Percentiles rank a stretch among this genome's conserved stretches.
phyloP scores from a whole-genome alignment of 176 grass and related monocot genomes.

The Bothriochloa decipiens region DNA sequence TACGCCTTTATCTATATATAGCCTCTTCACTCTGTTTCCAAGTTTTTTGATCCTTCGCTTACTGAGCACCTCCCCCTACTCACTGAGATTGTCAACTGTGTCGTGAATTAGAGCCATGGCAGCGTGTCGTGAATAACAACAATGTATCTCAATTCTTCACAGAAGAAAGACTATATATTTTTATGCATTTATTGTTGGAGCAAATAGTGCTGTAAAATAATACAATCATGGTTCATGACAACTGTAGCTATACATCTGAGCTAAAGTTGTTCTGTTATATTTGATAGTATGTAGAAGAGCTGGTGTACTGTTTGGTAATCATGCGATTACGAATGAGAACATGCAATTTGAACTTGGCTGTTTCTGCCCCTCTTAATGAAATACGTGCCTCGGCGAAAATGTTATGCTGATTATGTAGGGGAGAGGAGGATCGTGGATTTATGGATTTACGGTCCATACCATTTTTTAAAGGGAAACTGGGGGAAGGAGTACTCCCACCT shows the following conservation, averaged over 20 bases:
- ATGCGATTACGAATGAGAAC: no score
- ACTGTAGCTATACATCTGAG: not conserved
- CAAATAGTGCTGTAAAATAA: not conserved
- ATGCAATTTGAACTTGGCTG: no score
- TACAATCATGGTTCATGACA: not conserved
- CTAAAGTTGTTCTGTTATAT: not conserved
- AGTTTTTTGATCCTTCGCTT: conserved; percentile 36
- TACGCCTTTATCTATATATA: conserved; percentile 40
- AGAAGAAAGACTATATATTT: not conserved
- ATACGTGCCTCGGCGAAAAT: no score
- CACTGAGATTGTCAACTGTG: conserved; percentile 45
- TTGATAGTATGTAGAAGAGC: no score
- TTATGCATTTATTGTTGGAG: not conserved
- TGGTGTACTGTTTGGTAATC: no score
- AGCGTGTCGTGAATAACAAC: not conserved
- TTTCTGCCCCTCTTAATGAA: no score
- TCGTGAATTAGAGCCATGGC: conserved; percentile 44
- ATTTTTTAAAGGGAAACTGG: no score
- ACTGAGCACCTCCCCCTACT: conserved; percentile 15
- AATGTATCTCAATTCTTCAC: not conserved
- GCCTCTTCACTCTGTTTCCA: conserved; percentile 36
- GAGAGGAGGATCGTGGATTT: no score
- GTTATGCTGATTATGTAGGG: no score
- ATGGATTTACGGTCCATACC: no score
- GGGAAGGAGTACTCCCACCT: no score